Conservation (phyloP, 1,284 basidiomycete genomes). For the Termitomyces sp. region DNA sequence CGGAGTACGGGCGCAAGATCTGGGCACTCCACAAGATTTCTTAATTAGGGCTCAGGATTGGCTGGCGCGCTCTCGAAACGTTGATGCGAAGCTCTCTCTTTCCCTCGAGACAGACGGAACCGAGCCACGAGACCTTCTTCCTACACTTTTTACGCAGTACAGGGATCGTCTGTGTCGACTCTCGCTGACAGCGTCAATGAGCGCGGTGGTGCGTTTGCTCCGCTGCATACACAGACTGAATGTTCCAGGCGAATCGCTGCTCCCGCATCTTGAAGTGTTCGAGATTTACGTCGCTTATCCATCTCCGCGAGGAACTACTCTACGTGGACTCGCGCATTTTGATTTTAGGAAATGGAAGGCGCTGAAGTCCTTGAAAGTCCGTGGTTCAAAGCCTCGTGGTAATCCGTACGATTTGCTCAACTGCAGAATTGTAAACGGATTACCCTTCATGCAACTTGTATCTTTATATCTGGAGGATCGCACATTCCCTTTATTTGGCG, state of each 20-base stretch:
- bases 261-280: not conserved
- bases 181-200: not conserved
- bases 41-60: not conserved
- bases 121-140: not conserved
- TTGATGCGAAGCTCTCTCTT: not conserved
- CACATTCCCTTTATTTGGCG: not conserved
- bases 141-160: not conserved
- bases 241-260: not conserved
- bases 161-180: not conserved
- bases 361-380: not conserved
- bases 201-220: not conserved
- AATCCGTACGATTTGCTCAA: not conserved
- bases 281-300: not conserved
- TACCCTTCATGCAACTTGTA: not conserved
- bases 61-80: not conserved
- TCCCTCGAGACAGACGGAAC: constrained; percentile 3
- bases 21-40: not conserved
- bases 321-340: not conserved
- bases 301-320: not conserved
- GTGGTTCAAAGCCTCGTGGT: not conserved
- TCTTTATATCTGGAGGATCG: not conserved
- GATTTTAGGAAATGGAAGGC: not conserved
- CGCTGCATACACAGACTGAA: not conserved
- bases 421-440: not conserved
- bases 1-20: not conserved